A percentile compares a stretch with the other conserved stretches of the same genome.
Evolutionary conservation across 116 monocot species (phyloP).

Genomic region (Thalassia testudinum): DNA sequence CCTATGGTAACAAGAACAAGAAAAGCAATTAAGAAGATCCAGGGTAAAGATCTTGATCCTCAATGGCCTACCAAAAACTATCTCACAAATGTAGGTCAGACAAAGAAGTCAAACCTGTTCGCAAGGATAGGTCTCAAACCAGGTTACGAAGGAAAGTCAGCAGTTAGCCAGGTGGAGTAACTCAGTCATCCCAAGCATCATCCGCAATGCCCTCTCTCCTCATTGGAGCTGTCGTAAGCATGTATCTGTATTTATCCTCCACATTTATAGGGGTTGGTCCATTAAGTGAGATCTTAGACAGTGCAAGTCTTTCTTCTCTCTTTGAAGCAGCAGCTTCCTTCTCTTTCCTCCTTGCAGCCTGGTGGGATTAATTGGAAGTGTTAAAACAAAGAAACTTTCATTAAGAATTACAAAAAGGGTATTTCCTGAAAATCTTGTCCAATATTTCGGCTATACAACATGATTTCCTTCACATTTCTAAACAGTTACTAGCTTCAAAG

Average conservation of each 20-base stretch:
- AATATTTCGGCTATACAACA: too few relatives aligned
- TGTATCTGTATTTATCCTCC: constrained; percentile 40
- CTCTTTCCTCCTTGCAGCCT: constrained; percentile 44
- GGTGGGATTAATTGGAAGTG: not conserved
- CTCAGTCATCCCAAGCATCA: constrained; percentile 56
- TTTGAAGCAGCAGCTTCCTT: constrained; percentile 35
- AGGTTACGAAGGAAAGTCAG: too few relatives aligned
- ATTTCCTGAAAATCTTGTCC: not conserved
- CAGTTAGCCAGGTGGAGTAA: not conserved
- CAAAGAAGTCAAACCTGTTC: too few relatives aligned
- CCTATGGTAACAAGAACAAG: too few relatives aligned
- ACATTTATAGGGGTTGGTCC: constrained; percentile 26
- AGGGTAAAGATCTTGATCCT: too few relatives aligned
- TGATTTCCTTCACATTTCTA: too few relatives aligned
- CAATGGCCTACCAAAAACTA: too few relatives aligned
- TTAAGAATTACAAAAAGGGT: not conserved
- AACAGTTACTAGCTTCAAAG: too few relatives aligned
- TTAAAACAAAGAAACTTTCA: not conserved
- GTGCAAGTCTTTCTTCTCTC: constrained; percentile 19
- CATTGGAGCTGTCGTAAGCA: constrained; percentile 20
- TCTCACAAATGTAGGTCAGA: too few relatives aligned
- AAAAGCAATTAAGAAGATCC: too few relatives aligned
- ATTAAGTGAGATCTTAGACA: constrained; percentile 32
- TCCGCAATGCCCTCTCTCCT: constrained; percentile 45
- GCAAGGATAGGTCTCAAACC: too few relatives aligned